Percentiles rank a stretch among this genome's conserved stretches.
phyloP scores from a whole-genome alignment of 73 alveolate genomes.

The Diophrys appendiculata region DNA sequence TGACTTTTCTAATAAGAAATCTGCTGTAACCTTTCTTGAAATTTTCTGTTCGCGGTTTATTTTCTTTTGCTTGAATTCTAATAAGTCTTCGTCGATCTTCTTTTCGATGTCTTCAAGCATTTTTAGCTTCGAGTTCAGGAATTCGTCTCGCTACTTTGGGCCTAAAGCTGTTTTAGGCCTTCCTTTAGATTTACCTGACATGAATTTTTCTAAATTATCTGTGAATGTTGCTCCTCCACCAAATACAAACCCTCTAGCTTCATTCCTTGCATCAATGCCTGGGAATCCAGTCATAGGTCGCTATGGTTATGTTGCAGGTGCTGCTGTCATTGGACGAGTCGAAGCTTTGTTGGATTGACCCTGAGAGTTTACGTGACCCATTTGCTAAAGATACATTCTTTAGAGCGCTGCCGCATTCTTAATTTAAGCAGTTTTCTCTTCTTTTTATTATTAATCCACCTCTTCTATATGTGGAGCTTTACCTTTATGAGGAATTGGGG shows the following conservation, averaged over 20 bases:
- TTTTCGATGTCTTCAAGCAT: slow-evolving; percentile 46
- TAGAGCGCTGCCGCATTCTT: background rate
- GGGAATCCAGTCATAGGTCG: background rate
- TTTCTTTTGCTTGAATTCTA: slow-evolving; percentile 26
- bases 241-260: background rate
- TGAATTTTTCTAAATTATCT: background rate
- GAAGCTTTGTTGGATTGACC: background rate
- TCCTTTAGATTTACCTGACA: background rate
- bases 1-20: slow-evolving; percentile 7
- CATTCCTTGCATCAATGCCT: background rate
- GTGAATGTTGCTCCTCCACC: background rate
- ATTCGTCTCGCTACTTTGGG: background rate
- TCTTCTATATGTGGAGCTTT: background rate
- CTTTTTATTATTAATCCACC: too few relatives aligned
- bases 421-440: background rate
- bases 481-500: background rate
- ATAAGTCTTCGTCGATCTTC: slow-evolving; percentile 48
- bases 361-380: background rate
- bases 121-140: slow-evolving; percentile 28
- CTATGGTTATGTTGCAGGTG: background rate
- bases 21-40: background rate
- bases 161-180: background rate
- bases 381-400: background rate
- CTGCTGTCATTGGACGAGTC: background rate
- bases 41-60: background rate